These are phyloP conservation scores for Penicillium macrosclerotiorum DNA, from an alignment of 495 filamentous ascomycete species.

Conservation along the genomic window DNA sequence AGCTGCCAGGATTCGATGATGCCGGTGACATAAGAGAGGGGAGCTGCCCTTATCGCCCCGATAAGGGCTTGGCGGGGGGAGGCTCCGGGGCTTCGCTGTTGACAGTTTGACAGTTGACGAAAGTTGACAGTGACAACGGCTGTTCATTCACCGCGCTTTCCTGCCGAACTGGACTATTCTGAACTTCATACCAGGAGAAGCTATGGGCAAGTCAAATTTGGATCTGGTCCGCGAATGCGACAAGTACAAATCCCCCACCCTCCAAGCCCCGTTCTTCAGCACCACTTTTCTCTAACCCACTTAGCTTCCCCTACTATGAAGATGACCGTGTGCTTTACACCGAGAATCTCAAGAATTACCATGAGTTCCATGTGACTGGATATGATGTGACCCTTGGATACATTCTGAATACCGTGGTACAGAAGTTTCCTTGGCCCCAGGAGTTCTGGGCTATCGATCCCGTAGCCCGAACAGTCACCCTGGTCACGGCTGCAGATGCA, in stretches of 20 bases:
- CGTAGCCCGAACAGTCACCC: constrained; percentile 44
- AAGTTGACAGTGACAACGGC: no score
- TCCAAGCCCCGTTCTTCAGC: constrained; percentile 7
- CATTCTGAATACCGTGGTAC: constrained; percentile 55
- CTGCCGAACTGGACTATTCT: no score
- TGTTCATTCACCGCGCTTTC: no score
- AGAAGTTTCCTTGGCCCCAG: constrained; percentile 53
- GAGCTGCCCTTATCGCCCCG: constrained; percentile 24
- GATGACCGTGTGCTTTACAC: constrained; percentile 51
- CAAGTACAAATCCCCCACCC: constrained; percentile 44
- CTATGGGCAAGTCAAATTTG: constrained; percentile 50
- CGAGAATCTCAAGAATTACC: constrained; percentile 48
- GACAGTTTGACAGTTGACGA: no score
- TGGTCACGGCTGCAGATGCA: constrained; percentile 32
- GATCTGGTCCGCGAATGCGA: constrained; percentile 61
- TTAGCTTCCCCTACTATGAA: constrained; percentile 68
- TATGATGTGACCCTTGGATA: constrained; percentile 59
- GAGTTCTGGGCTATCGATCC: constrained; percentile 53
- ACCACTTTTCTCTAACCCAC: constrained; percentile 4
- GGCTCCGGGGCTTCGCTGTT: background rate
- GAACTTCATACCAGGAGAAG: no score
- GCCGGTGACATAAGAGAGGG: constrained; percentile 29
- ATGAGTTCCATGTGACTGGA: constrained; percentile 52
- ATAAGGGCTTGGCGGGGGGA: constrained; percentile 29
- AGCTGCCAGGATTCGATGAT: constrained; percentile 14